Base-by-base conservation (phyloP, 2,329 filamentous ascomycete genomes). In the Aspergillus intermedius region DNA sequence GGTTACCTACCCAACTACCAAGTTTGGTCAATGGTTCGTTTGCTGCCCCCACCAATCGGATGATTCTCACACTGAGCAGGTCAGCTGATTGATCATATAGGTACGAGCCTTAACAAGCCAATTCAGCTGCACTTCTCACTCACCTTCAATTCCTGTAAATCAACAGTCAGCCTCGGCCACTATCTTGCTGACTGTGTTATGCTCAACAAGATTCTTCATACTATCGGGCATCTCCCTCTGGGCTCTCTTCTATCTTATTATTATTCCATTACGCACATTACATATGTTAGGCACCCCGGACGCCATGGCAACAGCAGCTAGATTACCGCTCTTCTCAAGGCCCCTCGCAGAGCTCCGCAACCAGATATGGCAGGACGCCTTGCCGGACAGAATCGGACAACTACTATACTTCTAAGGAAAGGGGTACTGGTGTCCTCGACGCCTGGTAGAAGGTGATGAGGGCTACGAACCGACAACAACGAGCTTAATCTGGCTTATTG, bases 401-500 rank as follows among this genome's bases (percentile, higher is more conserved):
- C 25, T 44, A 41, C 34, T 59, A 17, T 51, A 45, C 48, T 40
- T 49, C 49, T 58, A 52, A 55, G 30, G 35, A 47, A 30, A 19
- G 53, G 53, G 51, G 30, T 56, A 37, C n/a, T 58, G 56, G 56
- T 25, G 32, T 2, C 46, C 42, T n/a, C 46, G 54, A 45, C 47
- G 25, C 4, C 37, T 54, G 12, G 32, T 42, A 9, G 46, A 49
- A 37, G 28, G 40, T 15, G 52, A 58, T 2, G 23, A 44, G 15
- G 47, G 44, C 2, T 52, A 49, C 19, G 46, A 52, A 40, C 50
- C 21, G 35, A 39, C 7, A 49, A 49, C 28, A 47, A 52, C 17
- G 49, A 50, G n/a, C n/a, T 35, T 23, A 50, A 54, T 25, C 10
- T 53, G 8, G 21, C 37, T 44, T 45, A 50, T 10, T 49, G 54